These are phyloP conservation scores for Boletus reticuloceps DNA, from an alignment of 768 basidiomycete genomes.

Conservation along the genomic window DNA sequence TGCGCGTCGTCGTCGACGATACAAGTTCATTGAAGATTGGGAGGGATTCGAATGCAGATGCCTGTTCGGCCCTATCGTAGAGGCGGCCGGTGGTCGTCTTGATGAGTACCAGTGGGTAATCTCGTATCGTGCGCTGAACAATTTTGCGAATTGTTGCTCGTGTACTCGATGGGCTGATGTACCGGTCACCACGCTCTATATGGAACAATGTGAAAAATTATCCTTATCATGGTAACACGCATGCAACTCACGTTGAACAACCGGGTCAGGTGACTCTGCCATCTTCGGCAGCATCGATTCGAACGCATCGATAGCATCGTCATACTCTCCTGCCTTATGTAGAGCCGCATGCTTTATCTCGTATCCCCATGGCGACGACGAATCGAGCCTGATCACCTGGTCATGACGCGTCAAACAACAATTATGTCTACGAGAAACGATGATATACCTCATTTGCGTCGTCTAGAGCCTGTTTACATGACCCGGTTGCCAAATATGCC, in stretches of 20 bases:
- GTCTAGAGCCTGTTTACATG: not conserved
- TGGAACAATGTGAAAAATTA: not conserved
- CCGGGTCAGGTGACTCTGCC: too few species aligned
- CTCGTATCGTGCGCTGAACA: too few species aligned
- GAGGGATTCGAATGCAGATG: not conserved
- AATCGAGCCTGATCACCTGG: not conserved
- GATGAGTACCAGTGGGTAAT: too few species aligned
- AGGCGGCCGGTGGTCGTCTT: too few species aligned
- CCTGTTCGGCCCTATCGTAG: not conserved
- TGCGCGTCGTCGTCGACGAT: not conserved
- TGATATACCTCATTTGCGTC: not conserved
- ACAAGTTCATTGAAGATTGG: not conserved
- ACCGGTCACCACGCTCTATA: not conserved
- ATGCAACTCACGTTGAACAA: too few species aligned
- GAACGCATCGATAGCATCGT: not conserved
- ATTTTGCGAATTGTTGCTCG: not conserved
- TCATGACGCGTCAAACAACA: too few species aligned
- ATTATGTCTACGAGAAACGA: not conserved
- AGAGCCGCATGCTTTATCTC: not conserved
- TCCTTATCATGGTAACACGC: too few species aligned
- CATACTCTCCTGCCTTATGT: not conserved
- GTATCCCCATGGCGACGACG: not conserved
- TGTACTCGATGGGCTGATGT: not conserved
- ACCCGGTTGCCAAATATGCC: too few species aligned
- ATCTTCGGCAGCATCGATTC: not conserved